Base-by-base conservation (phyloP, 2,329 filamentous ascomycete genomes). In the Aspergillus unguis region DNA sequence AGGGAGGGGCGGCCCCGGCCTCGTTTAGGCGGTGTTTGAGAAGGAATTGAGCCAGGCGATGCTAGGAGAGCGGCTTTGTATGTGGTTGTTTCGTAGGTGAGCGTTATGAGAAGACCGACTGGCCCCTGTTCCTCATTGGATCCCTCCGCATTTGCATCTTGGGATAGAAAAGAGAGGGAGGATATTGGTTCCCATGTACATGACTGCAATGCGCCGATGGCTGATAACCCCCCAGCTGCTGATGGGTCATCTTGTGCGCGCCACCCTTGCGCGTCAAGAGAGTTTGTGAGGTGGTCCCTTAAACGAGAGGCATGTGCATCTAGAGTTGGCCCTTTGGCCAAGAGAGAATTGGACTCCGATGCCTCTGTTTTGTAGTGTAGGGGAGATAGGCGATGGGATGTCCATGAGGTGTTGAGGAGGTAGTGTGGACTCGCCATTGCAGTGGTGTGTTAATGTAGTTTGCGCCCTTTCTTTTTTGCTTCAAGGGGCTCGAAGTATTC, bases 401-500 rank as follows among this genome's bases (percentile, higher is more conserved):
- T 76, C 73, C 78, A 82, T 28, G 78, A 80, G n/a, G 74, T 75
- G 60, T 77, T 75, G 60, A 80, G 78, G 36, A 82, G 69, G 8
- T 77, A 75, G 50, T 75, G 53, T 27, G 51, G 50, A 11, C 48
- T 62, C 53, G 58, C 59, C 68, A 71, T 71, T 38, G 25, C 6
- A 6, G 10, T 33, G 32, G 32, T 37, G 26, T 32, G 25, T 25
- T 23, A 35, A 37, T 17, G 51, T 9, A 25, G 28, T n/a, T 28
- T 9, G 17, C 11, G 17, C 17, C 25, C 36, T 25, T 8, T 17
- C 17, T 17, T 17, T 17, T 17, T 17, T 17, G 17, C 17, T 17
- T 17, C 17, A 17, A 17, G 17, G 17, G 17, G 17, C 17, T 17
- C 17, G 17, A 17, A 17, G 17, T 17, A 17, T 17, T 17, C 17